phyloP scores from a whole-genome alignment of 805 yeast genomes.

The Clavispora fructus region DNA sequence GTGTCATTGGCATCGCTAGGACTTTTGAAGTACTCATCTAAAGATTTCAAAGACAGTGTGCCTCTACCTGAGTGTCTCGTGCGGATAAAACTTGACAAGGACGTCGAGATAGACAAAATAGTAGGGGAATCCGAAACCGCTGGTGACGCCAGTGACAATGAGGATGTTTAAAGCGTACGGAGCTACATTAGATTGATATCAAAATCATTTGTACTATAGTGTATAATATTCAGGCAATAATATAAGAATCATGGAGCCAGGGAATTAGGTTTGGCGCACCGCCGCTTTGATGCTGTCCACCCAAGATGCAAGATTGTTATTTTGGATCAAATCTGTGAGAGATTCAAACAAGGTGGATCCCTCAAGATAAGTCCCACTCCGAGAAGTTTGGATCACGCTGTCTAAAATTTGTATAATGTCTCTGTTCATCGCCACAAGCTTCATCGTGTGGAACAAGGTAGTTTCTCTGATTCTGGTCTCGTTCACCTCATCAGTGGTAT shows the following conservation, averaged over 20 bases:
- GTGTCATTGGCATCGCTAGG: conserved; percentile 57
- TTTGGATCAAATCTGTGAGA: conserved; percentile 12
- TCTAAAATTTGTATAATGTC: conserved; percentile 11
- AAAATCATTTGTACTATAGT: not conserved
- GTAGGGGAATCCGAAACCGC: not conserved
- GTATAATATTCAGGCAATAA: not conserved
- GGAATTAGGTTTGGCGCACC: not conserved
- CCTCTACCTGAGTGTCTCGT: conserved; percentile 67
- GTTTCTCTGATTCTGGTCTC: conserved; percentile 38
- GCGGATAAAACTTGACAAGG: conserved; percentile 48
- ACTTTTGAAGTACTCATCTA: conserved; percentile 38
- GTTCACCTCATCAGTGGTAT: conserved; percentile 37
- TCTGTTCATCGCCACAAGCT: conserved; percentile 7
- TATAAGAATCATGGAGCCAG: conserved; percentile 1
- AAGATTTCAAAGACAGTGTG: conserved; percentile 36
- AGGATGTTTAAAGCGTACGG: not conserved
- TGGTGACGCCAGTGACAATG: not conserved
- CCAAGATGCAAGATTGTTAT: conserved; percentile 21
- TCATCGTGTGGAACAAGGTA: conserved; percentile 39
- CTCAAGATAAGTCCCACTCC: not conserved
- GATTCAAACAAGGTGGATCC: conserved; percentile 4
- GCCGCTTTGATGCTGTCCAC: conserved; percentile 13
- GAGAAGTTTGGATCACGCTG: conserved; percentile 5
- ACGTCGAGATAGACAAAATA: conserved; percentile 14
- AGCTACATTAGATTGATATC: not conserved